Percentiles rank a stretch among this genome's conserved stretches.
Conservation (phyloP, 371 early-diverging fungal genomes). For the Mucor racemosus region DNA sequence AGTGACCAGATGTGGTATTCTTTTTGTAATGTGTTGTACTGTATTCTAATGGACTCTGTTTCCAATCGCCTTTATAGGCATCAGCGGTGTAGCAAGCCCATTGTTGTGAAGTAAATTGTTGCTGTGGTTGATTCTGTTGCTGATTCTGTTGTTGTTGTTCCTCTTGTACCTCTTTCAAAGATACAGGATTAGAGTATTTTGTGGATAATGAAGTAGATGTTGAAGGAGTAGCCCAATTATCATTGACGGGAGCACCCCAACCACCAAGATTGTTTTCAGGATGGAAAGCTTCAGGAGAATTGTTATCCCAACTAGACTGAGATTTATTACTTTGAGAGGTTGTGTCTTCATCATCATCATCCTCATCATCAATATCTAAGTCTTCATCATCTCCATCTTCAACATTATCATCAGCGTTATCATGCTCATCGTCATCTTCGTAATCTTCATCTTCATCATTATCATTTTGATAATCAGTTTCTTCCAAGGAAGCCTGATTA, state of each 20-base stretch:
- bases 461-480: neutral
- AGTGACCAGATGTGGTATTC: neutral
- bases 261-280: slow-evolving; percentile 31
- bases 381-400: neutral
- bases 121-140: slow-evolving; percentile 14
- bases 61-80: slow-evolving; percentile 3
- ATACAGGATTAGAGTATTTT: neutral
- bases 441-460: neutral
- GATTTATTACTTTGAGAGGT: neutral
- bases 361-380: too few species aligned
- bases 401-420: neutral
- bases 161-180: neutral
- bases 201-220: neutral
- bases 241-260: slow-evolving; percentile 24
- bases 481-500: neutral
- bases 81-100: slow-evolving; percentile 4
- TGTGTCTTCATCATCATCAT: neutral
- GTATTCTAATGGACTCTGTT: neutral
- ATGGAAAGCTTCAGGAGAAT: neutral
- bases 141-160: slow-evolving; percentile 1
- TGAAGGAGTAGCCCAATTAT: slow-evolving; percentile 6
- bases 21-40: neutral
- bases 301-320: neutral
- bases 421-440: too few species aligned
- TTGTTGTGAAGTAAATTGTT: slow-evolving; percentile 1